phyloP scores from a whole-genome alignment of 805 yeast genomes.

The Brettanomyces anomalus region DNA sequence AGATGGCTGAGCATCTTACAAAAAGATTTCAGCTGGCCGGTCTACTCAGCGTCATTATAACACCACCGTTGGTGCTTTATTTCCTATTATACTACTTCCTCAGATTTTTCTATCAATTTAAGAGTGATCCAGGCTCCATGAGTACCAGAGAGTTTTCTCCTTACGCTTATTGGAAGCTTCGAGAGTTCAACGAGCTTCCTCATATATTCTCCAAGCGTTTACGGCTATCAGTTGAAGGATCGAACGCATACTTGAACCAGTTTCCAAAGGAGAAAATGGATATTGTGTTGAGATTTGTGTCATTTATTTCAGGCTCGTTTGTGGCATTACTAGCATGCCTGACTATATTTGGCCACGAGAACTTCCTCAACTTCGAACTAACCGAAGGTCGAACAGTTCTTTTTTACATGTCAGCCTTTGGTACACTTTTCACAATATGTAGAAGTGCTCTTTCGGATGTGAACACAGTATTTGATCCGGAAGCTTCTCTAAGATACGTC shows the following conservation, averaged over 20 bases:
- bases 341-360: slow-evolving; percentile 79
- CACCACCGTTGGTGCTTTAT: slow-evolving; percentile 82
- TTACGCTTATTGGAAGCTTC: slow-evolving; percentile 86
- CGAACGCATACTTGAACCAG: slow-evolving; percentile 77
- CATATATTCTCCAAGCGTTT: slow-evolving; percentile 80
- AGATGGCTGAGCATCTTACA: slow-evolving; percentile 57
- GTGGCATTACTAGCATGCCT: slow-evolving; percentile 78
- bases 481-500: slow-evolving; percentile 69
- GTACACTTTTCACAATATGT: slow-evolving; percentile 81
- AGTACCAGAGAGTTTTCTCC: slow-evolving; percentile 88
- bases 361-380: slow-evolving; percentile 82
- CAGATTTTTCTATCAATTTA: slow-evolving; percentile 87
- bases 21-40: slow-evolving; percentile 87
- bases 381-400: slow-evolving; percentile 72
- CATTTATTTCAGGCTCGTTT: slow-evolving; percentile 80
- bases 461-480: slow-evolving; percentile 80
- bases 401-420: slow-evolving; percentile 82
- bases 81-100: slow-evolving; percentile 78
- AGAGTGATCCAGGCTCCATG: slow-evolving; percentile 75
- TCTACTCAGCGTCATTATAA: slow-evolving; percentile 64
- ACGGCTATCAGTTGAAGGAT: slow-evolving; percentile 68
- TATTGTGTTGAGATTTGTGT: slow-evolving; percentile 45
- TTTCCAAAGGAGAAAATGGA: slow-evolving; percentile 77
- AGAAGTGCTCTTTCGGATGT: slow-evolving; percentile 60
- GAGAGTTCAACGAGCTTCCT: slow-evolving; percentile 89